Evolutionary conservation across 306 rosid genomes (phyloP).

Genomic region (Cicer cuneatum): DNA sequence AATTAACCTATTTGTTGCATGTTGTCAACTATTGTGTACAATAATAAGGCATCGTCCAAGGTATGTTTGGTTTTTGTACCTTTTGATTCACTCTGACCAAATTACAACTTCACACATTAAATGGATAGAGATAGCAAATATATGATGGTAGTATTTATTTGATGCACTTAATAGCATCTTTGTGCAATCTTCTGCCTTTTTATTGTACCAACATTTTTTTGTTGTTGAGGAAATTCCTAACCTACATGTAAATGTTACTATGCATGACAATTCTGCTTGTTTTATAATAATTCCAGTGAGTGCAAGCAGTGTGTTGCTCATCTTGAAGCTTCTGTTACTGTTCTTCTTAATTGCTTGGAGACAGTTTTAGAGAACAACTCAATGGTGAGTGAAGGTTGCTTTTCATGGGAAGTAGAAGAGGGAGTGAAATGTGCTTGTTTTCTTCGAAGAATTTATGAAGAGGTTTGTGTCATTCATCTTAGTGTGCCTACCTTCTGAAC

Average conservation of each 20-base stretch:
- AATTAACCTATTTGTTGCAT: conserved; percentile 67
- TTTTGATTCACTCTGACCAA: conserved; percentile 36
- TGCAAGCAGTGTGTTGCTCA: conserved; percentile 68
- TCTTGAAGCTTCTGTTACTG: conserved; percentile 76
- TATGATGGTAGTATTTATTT: conserved; percentile 21
- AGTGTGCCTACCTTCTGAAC: conserved; percentile 22
- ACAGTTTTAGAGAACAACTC: conserved; percentile 58
- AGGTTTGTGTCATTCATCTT: conserved; percentile 60
- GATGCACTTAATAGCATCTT: conserved; percentile 29
- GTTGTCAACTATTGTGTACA: conserved; percentile 79
- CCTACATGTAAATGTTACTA: background rate
- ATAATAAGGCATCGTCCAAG: conserved; percentile 76
- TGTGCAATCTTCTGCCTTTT: conserved; percentile 30
- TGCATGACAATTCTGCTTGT: conserved; percentile 37
- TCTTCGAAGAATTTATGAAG: conserved; percentile 82
- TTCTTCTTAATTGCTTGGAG: conserved; percentile 86
- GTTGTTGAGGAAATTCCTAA: no score
- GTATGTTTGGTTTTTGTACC: conserved; percentile 51
- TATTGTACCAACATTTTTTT: conserved; percentile 3
- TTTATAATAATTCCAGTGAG: conserved; percentile 58
- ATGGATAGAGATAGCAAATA: conserved; percentile 25
- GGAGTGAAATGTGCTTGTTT: conserved; percentile 83
- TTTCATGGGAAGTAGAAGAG: conserved; percentile 79
- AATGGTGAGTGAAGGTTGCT: conserved; percentile 48
- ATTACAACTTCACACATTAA: conserved; percentile 15